Evolutionary conservation across 1,139 yeast species (phyloP), one percentile per base, ranked within the genome.

Genomic region (Pichia terricola): DNA sequence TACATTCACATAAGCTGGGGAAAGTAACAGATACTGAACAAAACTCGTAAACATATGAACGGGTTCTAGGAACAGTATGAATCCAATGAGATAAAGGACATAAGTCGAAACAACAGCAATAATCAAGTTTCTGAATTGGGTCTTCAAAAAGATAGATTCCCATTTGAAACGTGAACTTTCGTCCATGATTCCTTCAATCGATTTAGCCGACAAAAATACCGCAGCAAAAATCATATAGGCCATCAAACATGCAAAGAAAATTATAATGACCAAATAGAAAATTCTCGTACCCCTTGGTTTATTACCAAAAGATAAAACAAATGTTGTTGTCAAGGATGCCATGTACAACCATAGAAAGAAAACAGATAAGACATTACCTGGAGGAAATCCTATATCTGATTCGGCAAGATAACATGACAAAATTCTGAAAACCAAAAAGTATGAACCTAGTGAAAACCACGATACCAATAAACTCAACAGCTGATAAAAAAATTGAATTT

Each of bases 211-310:
- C 68, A 89, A 75, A 59, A 73, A 84, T 28, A 89, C 70, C 11
- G 95, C 89, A 11, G 96, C 91, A 66, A 89, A 87, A 38, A 89
- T 74, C 81, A 91, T 84, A 60, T 91, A 91, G 1, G 78, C 80
- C 97, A 91, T 91, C 55, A 91, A 68, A 10, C 88, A 72, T 0
- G 97, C 96, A 68, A 89, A 91, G 70, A 91, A 88, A 43, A 79
- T 64, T 44, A 86, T 94, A 55, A 89, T 86, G n/a, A 82, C 75
- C 48, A 85, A 65, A 61, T 91, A 91, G 55, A 87, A 84, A 55
- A 69, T 70, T 51, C 84, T 86, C 0, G 97, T 87, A 36, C 97
- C 96, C 55, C 81, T 82, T 2, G 98, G 98, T 46, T 89, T 81
- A 61, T 91, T 91, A 59, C 98, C 98, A 64, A 91, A 81, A 41